Conservation (phyloP, 2,329 filamentous ascomycete species). For the Alternaria metachromatica region DNA sequence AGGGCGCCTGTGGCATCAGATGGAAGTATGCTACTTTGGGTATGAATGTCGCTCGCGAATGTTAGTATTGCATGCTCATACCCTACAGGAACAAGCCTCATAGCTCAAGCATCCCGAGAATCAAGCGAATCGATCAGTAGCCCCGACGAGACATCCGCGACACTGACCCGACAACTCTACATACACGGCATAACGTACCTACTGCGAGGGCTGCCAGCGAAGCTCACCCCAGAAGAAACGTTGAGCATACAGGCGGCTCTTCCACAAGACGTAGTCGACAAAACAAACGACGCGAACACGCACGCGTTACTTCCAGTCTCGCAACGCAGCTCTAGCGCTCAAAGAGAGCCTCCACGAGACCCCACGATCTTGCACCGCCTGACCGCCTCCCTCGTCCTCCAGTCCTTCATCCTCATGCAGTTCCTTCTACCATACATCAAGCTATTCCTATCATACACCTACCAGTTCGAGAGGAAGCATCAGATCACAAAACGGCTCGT, state of each 20-base stretch:
- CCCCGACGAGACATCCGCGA: constrained; percentile 43
- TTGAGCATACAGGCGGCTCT: constrained; percentile 60
- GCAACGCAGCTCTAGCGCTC: constrained; percentile 7
- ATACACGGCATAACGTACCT: constrained; percentile 69
- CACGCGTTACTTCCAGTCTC: constrained; percentile 25
- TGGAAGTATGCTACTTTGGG: constrained; percentile 62
- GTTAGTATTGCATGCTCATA: constrained; percentile 2
- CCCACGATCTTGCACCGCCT: constrained; percentile 65
- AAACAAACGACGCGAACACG: constrained; percentile 15
- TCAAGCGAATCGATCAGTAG: constrained; percentile 44
- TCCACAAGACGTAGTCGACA: constrained; percentile 45
- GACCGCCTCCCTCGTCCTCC: constrained; percentile 63
- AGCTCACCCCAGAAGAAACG: constrained; percentile 64
- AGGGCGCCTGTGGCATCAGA: constrained; percentile 51
- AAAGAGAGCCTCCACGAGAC: constrained; percentile 20
- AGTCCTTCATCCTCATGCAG: constrained; percentile 65
- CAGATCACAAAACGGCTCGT: constrained; percentile 67
- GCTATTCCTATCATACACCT: constrained; percentile 60
- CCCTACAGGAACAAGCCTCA: constrained; percentile 53
- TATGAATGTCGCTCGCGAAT: constrained; percentile 20
- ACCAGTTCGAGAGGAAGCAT: constrained; percentile 70
- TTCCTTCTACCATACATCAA: constrained; percentile 68
- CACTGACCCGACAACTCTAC: constrained; percentile 68
- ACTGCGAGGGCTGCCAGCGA: constrained; percentile 65
- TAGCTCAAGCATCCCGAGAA: constrained; percentile 56